Evolutionary conservation across 2,329 filamentous ascomycete genomes (phyloP), one percentile per base, ranked within the genome.

Genomic region (Diaporthe sp.): DNA sequence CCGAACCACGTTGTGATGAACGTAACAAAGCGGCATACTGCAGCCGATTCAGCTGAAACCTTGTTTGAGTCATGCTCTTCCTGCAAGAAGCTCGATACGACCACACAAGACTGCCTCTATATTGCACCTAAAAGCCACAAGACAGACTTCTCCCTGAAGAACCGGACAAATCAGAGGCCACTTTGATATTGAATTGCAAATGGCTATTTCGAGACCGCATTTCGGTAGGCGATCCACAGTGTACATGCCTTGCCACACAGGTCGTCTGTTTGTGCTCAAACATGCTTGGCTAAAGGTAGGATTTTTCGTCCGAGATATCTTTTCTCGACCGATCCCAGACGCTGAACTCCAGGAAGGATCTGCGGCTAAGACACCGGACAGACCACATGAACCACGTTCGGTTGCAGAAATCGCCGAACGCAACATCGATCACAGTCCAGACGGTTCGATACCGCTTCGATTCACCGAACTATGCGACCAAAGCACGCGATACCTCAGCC

Each of bases 1-100:
- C 62, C 62, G 62, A 42, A 25, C 22, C 22, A 53, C 31, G 31
- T 68, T 51, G 28, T 68, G 46, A 68, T 39, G 46, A 68, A 68
- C 65, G 46, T 19, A 53, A 39, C 65, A 28, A 46, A 13, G 65
- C 22, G 19, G 46, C 34, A 3, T 12, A 15, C 13, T 25, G 46
- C 31, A 46, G 65, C 46, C 46, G 65, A 46, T 53, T 68, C 65
- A 53, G 46, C 46, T 68, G 46, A 53, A 53, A 68, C 65, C 31
- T 68, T 39, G 49, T 42, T 62, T 8, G 65, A 53, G 65, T 68
- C 65, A 68, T 68, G 65, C 46, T 19, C 39, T 9, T n/a, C 42
- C 61, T 67, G 44, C 42, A 34, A 34, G 25, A 49, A 15, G 42
- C 42, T 49, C 37, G 12, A 39, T 42, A 62, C n/a, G 9, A 44